Conservation (phyloP, 2,329 filamentous ascomycete genomes). For the Tolypocladium album region DNA sequence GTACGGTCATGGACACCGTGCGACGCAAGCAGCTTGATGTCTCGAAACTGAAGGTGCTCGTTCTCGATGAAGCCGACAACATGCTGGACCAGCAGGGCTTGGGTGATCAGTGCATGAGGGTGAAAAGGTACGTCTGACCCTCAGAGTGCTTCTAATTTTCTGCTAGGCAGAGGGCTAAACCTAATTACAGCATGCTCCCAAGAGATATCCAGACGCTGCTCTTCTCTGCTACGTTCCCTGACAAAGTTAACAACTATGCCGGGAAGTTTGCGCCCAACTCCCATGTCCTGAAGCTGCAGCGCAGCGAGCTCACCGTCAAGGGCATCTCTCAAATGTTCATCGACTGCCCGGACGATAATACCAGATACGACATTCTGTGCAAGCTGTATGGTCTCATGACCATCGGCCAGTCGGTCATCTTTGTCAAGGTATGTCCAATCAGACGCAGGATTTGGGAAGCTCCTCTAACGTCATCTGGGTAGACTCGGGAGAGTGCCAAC, state of each 20-base stretch:
- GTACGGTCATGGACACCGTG: slow-evolving; percentile 83
- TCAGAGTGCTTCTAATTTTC: background rate
- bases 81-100: slow-evolving; percentile 96
- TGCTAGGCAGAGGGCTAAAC: slow-evolving; percentile 16
- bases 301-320: slow-evolving; percentile 88
- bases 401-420: slow-evolving; percentile 95
- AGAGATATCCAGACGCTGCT: slow-evolving; percentile 74
- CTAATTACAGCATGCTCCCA: slow-evolving; percentile 52
- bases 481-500: slow-evolving; percentile 78
- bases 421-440: slow-evolving; percentile 59
- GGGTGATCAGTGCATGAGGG: slow-evolving; percentile 86
- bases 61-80: slow-evolving; percentile 95
- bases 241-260: slow-evolving; percentile 76
- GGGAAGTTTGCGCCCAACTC: slow-evolving; percentile 74
- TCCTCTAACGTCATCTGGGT: background rate
- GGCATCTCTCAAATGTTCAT: slow-evolving; percentile 98
- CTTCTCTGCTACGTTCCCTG: slow-evolving; percentile 90
- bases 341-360: slow-evolving; percentile 70
- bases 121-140: slow-evolving; percentile 56
- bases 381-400: slow-evolving; percentile 95
- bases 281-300: slow-evolving; percentile 77
- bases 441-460: background rate
- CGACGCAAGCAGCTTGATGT: slow-evolving; percentile 64
- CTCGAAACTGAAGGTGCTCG: slow-evolving; percentile 65
- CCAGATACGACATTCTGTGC: slow-evolving; percentile 82